Conservation (phyloP, 805 yeast genomes). For the Yueomyces sinensis region DNA sequence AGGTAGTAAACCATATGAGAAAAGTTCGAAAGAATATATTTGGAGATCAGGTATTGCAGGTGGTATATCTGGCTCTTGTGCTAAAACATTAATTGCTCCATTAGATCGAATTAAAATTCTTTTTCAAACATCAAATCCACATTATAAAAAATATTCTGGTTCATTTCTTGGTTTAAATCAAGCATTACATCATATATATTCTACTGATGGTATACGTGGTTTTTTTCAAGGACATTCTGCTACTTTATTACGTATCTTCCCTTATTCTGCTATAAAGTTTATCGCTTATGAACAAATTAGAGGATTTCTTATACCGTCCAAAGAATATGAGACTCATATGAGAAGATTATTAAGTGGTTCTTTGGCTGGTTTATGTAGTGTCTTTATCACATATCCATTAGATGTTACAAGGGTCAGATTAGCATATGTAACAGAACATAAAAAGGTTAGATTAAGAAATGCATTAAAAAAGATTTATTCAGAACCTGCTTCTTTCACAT, state of each 20-base stretch:
- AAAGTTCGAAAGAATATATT: constrained; percentile 65
- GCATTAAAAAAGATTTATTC: constrained; percentile 19
- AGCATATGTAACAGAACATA: constrained; percentile 66
- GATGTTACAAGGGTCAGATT: constrained; percentile 83
- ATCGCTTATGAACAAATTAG: constrained; percentile 93
- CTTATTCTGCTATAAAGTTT: constrained; percentile 94
- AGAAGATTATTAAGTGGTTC: constrained; percentile 84
- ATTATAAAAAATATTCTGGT: constrained; percentile 68
- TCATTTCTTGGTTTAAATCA: constrained; percentile 59
- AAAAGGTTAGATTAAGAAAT: constrained; percentile 15
- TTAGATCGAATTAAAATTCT: constrained; percentile 87
- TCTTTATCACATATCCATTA: constrained; percentile 80
- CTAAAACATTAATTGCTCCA: constrained; percentile 91
- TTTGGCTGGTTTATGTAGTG: constrained; percentile 76
- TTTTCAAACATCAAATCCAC: constrained; percentile 91
- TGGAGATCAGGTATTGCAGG: constrained; percentile 84
- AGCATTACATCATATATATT: constrained; percentile 59
- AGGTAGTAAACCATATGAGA: constrained; percentile 14
- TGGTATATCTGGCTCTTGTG: constrained; percentile 92
- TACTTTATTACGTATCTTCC: constrained; percentile 80
- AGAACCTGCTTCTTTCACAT: constrained; percentile 21
- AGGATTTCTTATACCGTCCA: constrained; percentile 61
- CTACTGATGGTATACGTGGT: constrained; percentile 62
- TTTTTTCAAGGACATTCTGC: constrained; percentile 94
- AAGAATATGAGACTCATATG: constrained; percentile 60